Conservation (phyloP, 164 flowering plant species). For the Akebia trifoliata region DNA sequence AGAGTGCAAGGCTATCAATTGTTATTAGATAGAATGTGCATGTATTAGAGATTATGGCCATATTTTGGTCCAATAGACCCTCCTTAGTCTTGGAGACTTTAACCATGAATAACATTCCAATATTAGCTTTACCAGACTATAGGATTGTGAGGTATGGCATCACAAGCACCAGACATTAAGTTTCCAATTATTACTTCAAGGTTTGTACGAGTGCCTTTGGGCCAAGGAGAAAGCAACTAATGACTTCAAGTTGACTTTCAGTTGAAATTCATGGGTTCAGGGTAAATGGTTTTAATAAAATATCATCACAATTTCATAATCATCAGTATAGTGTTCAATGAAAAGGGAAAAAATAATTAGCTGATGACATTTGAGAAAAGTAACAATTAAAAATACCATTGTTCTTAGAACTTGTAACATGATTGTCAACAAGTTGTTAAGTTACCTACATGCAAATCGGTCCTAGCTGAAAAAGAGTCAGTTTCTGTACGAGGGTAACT, state of each 20-base stretch:
- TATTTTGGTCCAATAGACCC: too few species aligned
- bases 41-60: too few species aligned
- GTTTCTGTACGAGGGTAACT: constrained; percentile 99
- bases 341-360: background rate
- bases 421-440: background rate
- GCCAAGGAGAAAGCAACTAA: too few species aligned
- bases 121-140: too few species aligned
- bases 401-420: background rate
- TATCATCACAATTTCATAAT: background rate
- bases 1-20: too few species aligned
- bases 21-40: too few species aligned
- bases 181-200: too few species aligned
- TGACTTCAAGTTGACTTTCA: background rate
- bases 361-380: background rate
- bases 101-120: too few species aligned
- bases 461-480: constrained; percentile 68
- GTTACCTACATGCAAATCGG: constrained; percentile 72
- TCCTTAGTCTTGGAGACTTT: too few species aligned
- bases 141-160: too few species aligned
- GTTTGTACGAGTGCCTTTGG: too few species aligned
- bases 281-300: background rate
- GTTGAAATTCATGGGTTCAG: background rate
- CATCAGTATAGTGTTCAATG: background rate
- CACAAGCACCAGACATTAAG: background rate
- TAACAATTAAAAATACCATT: background rate